Evolutionary conservation across 2,329 filamentous ascomycete species (phyloP).

Genomic region (Stagonosporopsis vannaccii): DNA sequence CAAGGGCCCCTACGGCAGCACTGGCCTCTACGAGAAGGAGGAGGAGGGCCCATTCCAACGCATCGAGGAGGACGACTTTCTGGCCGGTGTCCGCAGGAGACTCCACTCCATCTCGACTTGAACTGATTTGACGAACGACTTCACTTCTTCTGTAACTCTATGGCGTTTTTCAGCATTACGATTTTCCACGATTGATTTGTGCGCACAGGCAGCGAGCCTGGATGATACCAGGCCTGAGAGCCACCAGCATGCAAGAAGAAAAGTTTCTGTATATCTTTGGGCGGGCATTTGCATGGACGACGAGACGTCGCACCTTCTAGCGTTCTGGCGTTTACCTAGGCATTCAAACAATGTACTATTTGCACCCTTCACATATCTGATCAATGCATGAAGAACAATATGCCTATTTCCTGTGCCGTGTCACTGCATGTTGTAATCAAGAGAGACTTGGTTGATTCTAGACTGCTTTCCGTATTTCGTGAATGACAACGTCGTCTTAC

Average conservation of each 20-base stretch:
- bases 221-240: conserved; percentile 44
- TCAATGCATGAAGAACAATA: background rate
- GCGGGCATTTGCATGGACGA: conserved; percentile 24
- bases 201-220: conserved; percentile 37
- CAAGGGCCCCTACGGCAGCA: conserved; percentile 59
- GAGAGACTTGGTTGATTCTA: no score
- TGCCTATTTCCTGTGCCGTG: no score
- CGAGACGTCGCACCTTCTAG: conserved; percentile 22
- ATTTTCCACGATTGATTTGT: conserved; percentile 40
- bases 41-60: conserved; percentile 53
- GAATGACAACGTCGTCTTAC: no score
- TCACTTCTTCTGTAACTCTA: conserved; percentile 34
- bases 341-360: conserved; percentile 18
- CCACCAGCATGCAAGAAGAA: conserved; percentile 33
- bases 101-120: conserved; percentile 48
- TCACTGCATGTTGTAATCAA: background rate
- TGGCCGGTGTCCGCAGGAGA: conserved; percentile 46
- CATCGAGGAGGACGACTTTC: conserved; percentile 50
- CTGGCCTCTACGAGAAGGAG: conserved; percentile 58
- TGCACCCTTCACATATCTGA: background rate
- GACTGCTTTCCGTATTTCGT: no score
- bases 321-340: conserved; percentile 26
- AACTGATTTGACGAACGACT: conserved; percentile 37
- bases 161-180: conserved; percentile 29
- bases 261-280: conserved; percentile 21